Evolutionary conservation across 176 grass and related monocot species (phyloP).

Genomic region (Luzula sylvatica): DNA sequence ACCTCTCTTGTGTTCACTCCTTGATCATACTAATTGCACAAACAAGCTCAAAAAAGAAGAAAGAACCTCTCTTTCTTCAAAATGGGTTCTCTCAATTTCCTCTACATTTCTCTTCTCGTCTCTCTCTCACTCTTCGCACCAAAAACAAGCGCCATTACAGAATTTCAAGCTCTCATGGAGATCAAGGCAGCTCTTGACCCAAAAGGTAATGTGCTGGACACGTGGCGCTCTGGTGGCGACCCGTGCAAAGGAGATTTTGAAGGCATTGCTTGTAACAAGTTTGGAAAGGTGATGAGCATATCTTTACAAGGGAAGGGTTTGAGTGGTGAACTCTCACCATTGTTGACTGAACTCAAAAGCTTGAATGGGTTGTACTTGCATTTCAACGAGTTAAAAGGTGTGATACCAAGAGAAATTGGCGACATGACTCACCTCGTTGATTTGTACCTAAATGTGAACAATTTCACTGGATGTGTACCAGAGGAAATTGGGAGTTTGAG

Average conservation of each 20-base stretch:
- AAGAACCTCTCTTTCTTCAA: background rate
- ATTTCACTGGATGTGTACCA: slow-evolving; percentile 42
- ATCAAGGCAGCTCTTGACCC: slow-evolving; percentile 63
- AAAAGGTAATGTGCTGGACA: slow-evolving; percentile 21
- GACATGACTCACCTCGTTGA: slow-evolving; percentile 32
- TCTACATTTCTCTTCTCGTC: slow-evolving; percentile 9
- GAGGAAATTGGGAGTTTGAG: slow-evolving; percentile 36
- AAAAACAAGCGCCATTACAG: background rate
- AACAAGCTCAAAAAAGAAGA: slow-evolving; percentile 1
- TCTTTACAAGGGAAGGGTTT: slow-evolving; percentile 63
- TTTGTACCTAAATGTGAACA: slow-evolving; percentile 70
- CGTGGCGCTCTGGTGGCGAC: slow-evolving; percentile 46
- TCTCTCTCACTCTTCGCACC: background rate
- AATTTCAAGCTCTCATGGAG: slow-evolving; percentile 58
- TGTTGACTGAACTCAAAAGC: slow-evolving; percentile 34
- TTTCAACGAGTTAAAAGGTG: slow-evolving; percentile 45
- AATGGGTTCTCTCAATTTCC: slow-evolving; percentile 11
- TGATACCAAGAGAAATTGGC: slow-evolving; percentile 45
- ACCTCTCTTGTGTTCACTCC: background rate
- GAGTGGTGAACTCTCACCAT: slow-evolving; percentile 41
- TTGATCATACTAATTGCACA: background rate
- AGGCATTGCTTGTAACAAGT: slow-evolving; percentile 56
- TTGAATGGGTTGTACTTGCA: slow-evolving; percentile 65
- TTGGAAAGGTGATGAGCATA: slow-evolving; percentile 41
- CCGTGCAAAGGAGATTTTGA: slow-evolving; percentile 78